Evolutionary conservation across 2,329 filamentous ascomycete genomes (phyloP), one percentile per base, ranked within the genome.

Genomic region (Colletotrichum sp.): DNA sequence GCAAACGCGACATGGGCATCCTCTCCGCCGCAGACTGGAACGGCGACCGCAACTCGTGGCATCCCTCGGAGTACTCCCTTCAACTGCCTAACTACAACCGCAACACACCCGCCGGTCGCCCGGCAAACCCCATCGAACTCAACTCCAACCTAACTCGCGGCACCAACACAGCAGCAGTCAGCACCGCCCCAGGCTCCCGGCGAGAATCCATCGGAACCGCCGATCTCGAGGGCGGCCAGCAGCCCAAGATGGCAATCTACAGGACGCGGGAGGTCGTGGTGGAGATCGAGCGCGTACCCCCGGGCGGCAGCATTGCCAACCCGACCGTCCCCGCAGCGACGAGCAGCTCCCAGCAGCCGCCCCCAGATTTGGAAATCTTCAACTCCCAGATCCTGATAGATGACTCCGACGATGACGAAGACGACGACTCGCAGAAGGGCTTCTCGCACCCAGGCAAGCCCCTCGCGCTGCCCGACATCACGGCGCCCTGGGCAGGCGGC

Each of bases 181-280:
- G 56, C 28, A 64, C 73, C 9, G 43, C 56, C 5, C 63, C 63
- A 13, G 43, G 32, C 43, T 68, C 58, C 7, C 26, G 64, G 18
- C 59, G 69, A 3, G 58, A 34, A n/a, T 71, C 69, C 43, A 13
- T 73, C 4, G 24, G 64, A 21, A 32, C 59, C 5, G 38, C 56
- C 1, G 30, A 52, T 13, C 12, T 34, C 4, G 69, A 61, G 5
- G 67, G 73, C 18, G 69, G 69, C n/a, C 28, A 43, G 2, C 71
- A 75, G 14, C 69, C 73, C n/a, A 75, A 64, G 43, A 69, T 75
- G 73, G 58, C 73, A 3, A 75, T 75, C 3, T 75, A 75, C 14
- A 68, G 69, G 18, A 75, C 73, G 3, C 21, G 63, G 5, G 73
- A 75, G 36, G 73, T 73, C 3, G 43, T 75, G 13, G 73, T 75